Conservation (phyloP, 176 grass and related monocot genomes). For the Eragrostis nindensis region DNA sequence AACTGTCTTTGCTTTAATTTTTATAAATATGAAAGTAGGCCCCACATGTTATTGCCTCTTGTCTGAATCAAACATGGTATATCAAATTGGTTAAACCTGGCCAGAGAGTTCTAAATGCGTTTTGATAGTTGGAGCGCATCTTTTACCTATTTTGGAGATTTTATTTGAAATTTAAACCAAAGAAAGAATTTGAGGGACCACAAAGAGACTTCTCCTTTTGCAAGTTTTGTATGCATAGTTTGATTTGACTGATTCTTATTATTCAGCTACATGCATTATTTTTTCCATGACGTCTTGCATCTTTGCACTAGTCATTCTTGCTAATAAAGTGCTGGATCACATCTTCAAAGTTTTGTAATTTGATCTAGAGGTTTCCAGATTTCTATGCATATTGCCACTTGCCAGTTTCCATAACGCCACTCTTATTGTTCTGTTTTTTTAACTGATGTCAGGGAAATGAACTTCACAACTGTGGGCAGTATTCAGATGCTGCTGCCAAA, state of each 20-base stretch:
- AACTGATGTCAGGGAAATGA: constrained; percentile 71
- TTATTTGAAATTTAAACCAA: background rate
- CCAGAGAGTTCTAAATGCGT: background rate
- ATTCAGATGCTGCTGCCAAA: constrained; percentile 76
- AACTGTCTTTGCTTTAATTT: background rate
- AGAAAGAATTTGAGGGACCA: background rate
- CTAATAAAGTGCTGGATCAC: background rate
- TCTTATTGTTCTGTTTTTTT: constrained; percentile 30
- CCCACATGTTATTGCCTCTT: background rate
- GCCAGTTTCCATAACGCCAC: background rate
- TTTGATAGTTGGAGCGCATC: background rate
- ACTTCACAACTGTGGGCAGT: constrained; percentile 76
- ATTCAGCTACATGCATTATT: background rate
- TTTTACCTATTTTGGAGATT: constrained; percentile 1
- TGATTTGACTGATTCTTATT: background rate
- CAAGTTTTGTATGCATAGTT: constrained; percentile 18
- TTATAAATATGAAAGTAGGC: background rate
- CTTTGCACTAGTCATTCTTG: background rate
- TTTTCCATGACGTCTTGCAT: background rate
- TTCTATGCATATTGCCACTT: constrained; percentile 19
- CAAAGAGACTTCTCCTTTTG: background rate
- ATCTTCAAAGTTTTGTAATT: background rate
- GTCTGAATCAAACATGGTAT: background rate
- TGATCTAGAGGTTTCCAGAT: background rate
- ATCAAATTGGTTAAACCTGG: background rate